A percentile compares a stretch with the other conserved stretches of the same genome.
Evolutionary conservation across 2,329 filamentous ascomycete species (phyloP).

Genomic region (Pseudogymnoascus sp.): DNA sequence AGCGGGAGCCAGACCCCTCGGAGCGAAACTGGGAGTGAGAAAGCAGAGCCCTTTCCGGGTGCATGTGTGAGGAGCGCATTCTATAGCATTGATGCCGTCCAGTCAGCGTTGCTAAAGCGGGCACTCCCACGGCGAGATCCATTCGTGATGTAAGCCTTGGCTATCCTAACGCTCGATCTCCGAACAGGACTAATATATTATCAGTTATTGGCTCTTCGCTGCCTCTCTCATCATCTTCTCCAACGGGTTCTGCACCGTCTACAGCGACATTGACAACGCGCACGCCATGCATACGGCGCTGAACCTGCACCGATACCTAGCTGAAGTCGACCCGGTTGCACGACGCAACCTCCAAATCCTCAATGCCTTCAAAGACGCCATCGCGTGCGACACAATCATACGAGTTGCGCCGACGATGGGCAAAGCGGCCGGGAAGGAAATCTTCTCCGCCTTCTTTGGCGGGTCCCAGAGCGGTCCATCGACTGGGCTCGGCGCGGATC

Average conservation of each 20-base stretch:
- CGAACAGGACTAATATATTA: not conserved
- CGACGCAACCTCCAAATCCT: slow-evolving; percentile 12
- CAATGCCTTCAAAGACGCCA: not conserved
- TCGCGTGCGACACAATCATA: not conserved
- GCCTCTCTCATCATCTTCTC: slow-evolving; percentile 48
- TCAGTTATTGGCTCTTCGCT: slow-evolving; percentile 50
- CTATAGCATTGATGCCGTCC: slow-evolving; percentile 42
- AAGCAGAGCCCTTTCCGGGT: slow-evolving; percentile 34
- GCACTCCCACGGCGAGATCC: slow-evolving; percentile 47
- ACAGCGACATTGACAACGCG: slow-evolving; percentile 36
- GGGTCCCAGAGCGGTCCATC: not conserved
- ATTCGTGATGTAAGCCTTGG: slow-evolving; percentile 46
- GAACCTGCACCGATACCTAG: slow-evolving; percentile 43
- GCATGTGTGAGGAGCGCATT: slow-evolving; percentile 45
- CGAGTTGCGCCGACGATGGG: not conserved
- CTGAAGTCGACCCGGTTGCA: slow-evolving; percentile 42
- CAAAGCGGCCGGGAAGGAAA: not conserved
- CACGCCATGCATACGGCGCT: slow-evolving; percentile 38
- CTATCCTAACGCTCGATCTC: not conserved
- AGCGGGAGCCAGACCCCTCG: not conserved
- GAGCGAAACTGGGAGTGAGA: slow-evolving; percentile 34
- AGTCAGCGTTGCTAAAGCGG: slow-evolving; percentile 36
- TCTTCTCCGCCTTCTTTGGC: not conserved
- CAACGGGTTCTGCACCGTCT: slow-evolving; percentile 49
- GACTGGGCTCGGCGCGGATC: not conserved